phyloP scores from a whole-genome alignment of 2,329 filamentous ascomycete species.

The Trichophyton simii region DNA sequence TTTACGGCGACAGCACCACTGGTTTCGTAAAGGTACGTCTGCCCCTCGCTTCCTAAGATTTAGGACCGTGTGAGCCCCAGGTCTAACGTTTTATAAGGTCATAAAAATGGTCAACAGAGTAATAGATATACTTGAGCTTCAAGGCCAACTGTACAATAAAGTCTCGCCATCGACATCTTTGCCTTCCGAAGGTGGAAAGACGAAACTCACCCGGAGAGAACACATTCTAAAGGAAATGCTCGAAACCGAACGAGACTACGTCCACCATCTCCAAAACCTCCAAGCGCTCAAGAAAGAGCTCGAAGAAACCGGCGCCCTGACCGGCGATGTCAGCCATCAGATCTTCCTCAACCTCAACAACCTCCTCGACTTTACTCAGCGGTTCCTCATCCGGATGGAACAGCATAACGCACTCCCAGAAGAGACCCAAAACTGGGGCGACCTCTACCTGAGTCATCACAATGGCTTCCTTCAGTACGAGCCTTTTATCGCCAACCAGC shows the following conservation, averaged over 20 bases:
- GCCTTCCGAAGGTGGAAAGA: constrained; percentile 35
- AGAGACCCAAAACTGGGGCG: constrained; percentile 78
- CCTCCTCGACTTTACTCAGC: constrained; percentile 86
- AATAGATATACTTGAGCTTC: constrained; percentile 69
- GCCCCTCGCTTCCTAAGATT: background rate
- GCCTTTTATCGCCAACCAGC: constrained; percentile 93
- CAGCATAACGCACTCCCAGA: constrained; percentile 78
- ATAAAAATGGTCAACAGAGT: constrained; percentile 86
- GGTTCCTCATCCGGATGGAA: constrained; percentile 90
- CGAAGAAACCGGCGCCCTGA: constrained; percentile 75
- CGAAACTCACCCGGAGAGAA: constrained; percentile 60
- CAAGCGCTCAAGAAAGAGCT: constrained; percentile 83
- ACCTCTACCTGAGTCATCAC: constrained; percentile 73
- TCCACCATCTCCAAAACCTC: constrained; percentile 88
- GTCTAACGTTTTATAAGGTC: constrained; percentile 40
- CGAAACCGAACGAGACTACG: constrained; percentile 92
- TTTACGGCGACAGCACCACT: constrained; percentile 88
- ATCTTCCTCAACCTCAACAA: constrained; percentile 96
- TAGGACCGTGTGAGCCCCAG: background rate
- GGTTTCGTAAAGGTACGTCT: constrained; percentile 76
- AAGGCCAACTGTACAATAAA: constrained; percentile 59
- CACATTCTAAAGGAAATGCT: constrained; percentile 87
- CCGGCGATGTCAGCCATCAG: constrained; percentile 79
- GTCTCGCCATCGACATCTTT: constrained; percentile 42
- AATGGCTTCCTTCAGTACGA: constrained; percentile 87